Base-by-base conservation (phyloP, 164 flowering plant genomes). In the Kingdonia uniflora region DNA sequence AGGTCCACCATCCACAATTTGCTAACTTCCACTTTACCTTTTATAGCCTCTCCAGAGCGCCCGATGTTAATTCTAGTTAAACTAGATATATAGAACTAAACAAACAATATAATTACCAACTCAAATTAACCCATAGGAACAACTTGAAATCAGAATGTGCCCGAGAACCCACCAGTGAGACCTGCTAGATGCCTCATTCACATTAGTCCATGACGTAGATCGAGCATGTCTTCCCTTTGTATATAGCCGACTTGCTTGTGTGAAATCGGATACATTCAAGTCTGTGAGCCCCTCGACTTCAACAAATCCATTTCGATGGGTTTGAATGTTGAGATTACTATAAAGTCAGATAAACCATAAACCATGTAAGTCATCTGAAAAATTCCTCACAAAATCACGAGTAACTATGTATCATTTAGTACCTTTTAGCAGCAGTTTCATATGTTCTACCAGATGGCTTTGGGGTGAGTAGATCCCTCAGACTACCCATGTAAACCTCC, bases 1-100 rank as follows among this genome's bases (percentile, higher is more conserved):
- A 87, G 96, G 65, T 87, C 96, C 54, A 84, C 82, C 96, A 87
- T 78, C 91, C 92, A 84, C 54, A 84, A 52, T 72, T 84, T 84
- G 77, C 81, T 79, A 19, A 68, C 57, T 65, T 71, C 68, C 35
- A 60, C 22, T 60, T 66, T 74, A 25, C 66, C 63, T 58, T 63
- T 71, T 42, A 52, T 54, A 52, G 52, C 54, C 59, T 67, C 72
- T 45, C 72, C 67, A 42, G 44, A 65, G 11, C 72, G 80, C 52
- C 29, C 63, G 59, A 86, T 78, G 56, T 72, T 76, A 69, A 86
- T 74, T 73, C 87, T 79, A 57, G 72, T 78, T 60, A 86, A 83
- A 73, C 95, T 85, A 73, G 62, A 72, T 56, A 68, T 54, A 74
- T 53, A 49, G 55, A 65, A 66, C 80, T 72, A 80, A 71, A 64